phyloP scores from a whole-genome alignment of 225 moss, liverwort and hornwort species.

The Climacium dendroides region DNA sequence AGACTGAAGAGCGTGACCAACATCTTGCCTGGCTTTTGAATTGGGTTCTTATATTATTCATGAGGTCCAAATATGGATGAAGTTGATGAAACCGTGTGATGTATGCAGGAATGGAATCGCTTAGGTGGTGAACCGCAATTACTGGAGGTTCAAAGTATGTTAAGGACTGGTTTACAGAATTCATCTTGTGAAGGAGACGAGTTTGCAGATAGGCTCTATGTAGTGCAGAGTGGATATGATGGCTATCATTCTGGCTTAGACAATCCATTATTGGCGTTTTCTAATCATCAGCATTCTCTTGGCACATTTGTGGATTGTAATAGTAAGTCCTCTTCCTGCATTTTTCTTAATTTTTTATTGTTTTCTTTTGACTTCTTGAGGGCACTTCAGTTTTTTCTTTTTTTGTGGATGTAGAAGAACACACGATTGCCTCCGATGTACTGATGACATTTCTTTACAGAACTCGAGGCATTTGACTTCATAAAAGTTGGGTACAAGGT shows the following conservation, averaged over 20 bases:
- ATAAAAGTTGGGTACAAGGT: conserved; percentile 80
- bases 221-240: conserved; percentile 29
- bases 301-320: conserved; percentile 57
- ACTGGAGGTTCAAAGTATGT: conserved; percentile 89
- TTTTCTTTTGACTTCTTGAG: background rate
- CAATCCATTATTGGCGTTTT: conserved; percentile 13
- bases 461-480: conserved; percentile 83
- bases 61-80: background rate
- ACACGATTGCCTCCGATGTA: background rate
- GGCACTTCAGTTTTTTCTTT: background rate
- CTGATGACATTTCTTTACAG: conserved; percentile 28
- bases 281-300: conserved; percentile 25
- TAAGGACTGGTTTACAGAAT: conserved; percentile 69
- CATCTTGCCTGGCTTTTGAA: background rate
- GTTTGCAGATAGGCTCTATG: conserved; percentile 73
- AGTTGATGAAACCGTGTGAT: background rate
- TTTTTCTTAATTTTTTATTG: background rate
- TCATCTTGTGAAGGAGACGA: conserved; percentile 95
- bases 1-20: background rate
- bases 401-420: background rate
- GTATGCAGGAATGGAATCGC: conserved; percentile 70
- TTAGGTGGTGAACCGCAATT: conserved; percentile 62
- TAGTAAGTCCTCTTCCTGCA: conserved; percentile 29
- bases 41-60: background rate
- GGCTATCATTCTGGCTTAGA: conserved; percentile 12